Evolutionary conservation across 352 stramenopile genomes (phyloP).

Genomic region (Pythium volutum): DNA sequence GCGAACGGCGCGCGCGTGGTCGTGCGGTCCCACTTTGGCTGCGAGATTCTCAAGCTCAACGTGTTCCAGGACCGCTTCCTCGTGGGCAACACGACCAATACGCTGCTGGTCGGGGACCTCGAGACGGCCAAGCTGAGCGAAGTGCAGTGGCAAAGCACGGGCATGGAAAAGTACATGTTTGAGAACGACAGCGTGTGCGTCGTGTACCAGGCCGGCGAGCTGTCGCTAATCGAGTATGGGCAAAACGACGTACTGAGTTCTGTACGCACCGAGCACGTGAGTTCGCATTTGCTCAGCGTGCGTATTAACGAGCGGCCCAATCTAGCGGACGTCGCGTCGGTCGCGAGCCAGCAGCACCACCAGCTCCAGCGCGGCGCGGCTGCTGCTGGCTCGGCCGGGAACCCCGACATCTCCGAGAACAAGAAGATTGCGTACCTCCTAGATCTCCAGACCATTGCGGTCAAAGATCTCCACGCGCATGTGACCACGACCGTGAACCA

Average conservation of each 20-base stretch:
- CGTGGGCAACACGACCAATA: constrained; percentile 91
- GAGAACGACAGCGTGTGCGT: constrained; percentile 91
- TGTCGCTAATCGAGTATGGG: constrained; percentile 94
- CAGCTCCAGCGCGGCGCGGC: constrained; percentile 7
- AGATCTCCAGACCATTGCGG: constrained; percentile 90
- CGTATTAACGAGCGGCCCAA: constrained; percentile 90
- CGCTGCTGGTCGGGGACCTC: constrained; percentile 90
- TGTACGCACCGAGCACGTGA: constrained; percentile 91
- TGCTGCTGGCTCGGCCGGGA: neutral
- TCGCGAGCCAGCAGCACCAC: constrained; percentile 25
- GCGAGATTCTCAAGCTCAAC: constrained; percentile 93
- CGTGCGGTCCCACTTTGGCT: constrained; percentile 87
- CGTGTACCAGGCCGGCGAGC: constrained; percentile 90
- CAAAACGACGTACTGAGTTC: constrained; percentile 90
- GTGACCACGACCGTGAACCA: constrained; percentile 89
- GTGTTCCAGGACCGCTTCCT: constrained; percentile 93
- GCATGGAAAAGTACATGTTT: constrained; percentile 93
- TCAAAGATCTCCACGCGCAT: constrained; percentile 83
- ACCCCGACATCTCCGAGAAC: constrained; percentile 56
- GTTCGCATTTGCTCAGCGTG: constrained; percentile 90
- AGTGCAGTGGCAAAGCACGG: constrained; percentile 88
- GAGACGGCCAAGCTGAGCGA: constrained; percentile 91
- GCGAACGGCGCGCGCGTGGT: constrained; percentile 83
- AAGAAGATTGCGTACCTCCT: constrained; percentile 95
- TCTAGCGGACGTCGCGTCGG: constrained; percentile 27